Evolutionary conservation across 2,329 filamentous ascomycete species (phyloP).

Genomic region (Dactylellina drechsleri): DNA sequence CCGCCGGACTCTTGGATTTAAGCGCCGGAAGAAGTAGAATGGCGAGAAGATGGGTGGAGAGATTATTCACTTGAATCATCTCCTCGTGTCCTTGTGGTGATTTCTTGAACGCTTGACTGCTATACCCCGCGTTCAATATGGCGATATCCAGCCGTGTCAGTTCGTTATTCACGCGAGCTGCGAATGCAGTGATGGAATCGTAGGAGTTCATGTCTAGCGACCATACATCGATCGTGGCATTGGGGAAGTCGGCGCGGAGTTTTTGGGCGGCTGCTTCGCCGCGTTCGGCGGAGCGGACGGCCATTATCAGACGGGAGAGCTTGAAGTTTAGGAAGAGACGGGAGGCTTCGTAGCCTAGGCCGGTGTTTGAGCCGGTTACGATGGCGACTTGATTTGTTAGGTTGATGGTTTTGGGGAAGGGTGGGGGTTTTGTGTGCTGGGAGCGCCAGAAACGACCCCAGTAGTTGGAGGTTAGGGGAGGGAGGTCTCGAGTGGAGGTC

Average conservation of each 20-base stretch:
- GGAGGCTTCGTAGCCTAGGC: slow-evolving; percentile 65
- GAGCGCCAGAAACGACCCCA: slow-evolving; percentile 49
- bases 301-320: slow-evolving; percentile 65
- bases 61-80: slow-evolving; percentile 59
- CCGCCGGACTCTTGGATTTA: slow-evolving; percentile 37
- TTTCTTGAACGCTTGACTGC: slow-evolving; percentile 54
- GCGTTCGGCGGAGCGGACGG: slow-evolving; percentile 63
- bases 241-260: slow-evolving; percentile 61
- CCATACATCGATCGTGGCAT: slow-evolving; percentile 65
- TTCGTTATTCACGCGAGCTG: slow-evolving; percentile 59
- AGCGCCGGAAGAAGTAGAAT: slow-evolving; percentile 60
- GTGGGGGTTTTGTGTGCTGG: slow-evolving; percentile 35
- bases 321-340: slow-evolving; percentile 62
- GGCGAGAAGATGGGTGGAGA: slow-evolving; percentile 61
- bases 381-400: slow-evolving; percentile 61
- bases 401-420: slow-evolving; percentile 23
- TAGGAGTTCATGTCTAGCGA: slow-evolving; percentile 66
- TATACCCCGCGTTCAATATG: slow-evolving; percentile 64
- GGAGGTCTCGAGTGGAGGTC: slow-evolving; percentile 26
- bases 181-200: slow-evolving; percentile 64
- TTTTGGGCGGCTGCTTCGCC: slow-evolving; percentile 63
- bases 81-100: slow-evolving; percentile 38
- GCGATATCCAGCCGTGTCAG: slow-evolving; percentile 63
- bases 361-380: slow-evolving; percentile 66
- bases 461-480: slow-evolving; percentile 50